A percentile compares a stretch with the other conserved stretches of the same genome.
Conservation (phyloP, 164 flowering plant species). For the Brasenia schreberi region DNA sequence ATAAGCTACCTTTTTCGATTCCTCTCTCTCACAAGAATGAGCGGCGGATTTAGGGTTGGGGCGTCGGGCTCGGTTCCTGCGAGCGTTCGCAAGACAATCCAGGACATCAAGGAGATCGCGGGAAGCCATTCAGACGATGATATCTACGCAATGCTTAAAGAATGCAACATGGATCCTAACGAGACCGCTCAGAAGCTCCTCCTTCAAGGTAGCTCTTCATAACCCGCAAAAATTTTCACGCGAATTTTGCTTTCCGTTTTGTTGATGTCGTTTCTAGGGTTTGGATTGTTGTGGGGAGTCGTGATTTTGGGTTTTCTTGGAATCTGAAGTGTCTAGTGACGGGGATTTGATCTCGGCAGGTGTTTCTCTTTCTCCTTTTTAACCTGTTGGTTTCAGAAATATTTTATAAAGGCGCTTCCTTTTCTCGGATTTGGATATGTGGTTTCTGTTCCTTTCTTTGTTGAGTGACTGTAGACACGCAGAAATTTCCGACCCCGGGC, state of each 20-base stretch:
- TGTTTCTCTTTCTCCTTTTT: background rate
- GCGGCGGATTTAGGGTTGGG: slow-evolving; percentile 41
- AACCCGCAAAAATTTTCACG: background rate
- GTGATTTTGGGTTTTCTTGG: background rate
- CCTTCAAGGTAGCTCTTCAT: slow-evolving; percentile 32
- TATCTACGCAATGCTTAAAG: slow-evolving; percentile 78
- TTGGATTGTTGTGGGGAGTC: background rate
- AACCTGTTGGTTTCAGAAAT: background rate
- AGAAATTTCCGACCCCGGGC: too few species aligned
- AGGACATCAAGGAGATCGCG: slow-evolving; percentile 73
- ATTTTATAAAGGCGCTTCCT: too few species aligned
- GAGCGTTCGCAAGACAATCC: slow-evolving; percentile 44
- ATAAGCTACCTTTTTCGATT: too few species aligned
- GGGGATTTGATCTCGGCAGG: background rate
- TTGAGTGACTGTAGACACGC: background rate
- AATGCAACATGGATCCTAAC: slow-evolving; percentile 88
- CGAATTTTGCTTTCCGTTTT: background rate
- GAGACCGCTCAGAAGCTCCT: slow-evolving; percentile 76
- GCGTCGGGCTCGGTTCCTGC: slow-evolving; percentile 32
- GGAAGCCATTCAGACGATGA: slow-evolving; percentile 25
- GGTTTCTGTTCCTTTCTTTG: background rate
- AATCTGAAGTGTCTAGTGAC: background rate
- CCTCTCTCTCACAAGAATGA: slow-evolving; percentile 22
- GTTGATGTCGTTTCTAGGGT: background rate
- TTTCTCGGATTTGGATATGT: too few species aligned